phyloP scores from a whole-genome alignment of 129 eudicot genomes.

The Ambrosia trifida region DNA sequence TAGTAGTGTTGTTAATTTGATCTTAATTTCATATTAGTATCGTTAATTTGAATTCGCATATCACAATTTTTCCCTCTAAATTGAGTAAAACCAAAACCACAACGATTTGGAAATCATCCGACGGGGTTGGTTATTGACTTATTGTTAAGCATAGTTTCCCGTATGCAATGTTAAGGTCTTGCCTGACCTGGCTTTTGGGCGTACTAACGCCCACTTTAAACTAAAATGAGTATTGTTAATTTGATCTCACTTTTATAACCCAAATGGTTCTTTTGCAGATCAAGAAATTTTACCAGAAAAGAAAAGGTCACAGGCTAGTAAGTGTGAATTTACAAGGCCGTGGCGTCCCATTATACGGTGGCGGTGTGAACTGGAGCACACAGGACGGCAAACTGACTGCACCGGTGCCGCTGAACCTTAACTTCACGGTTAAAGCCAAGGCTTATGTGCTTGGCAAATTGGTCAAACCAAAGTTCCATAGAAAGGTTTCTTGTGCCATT shows the following conservation, averaged over 20 bases:
- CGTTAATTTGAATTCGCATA: not conserved
- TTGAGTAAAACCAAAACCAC: no score
- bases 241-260: not conserved
- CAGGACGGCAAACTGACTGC: slow-evolving; percentile 45
- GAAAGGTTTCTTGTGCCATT: slow-evolving; percentile 50
- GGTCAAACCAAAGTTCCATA: slow-evolving; percentile 84
- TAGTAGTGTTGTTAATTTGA: not conserved
- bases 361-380: slow-evolving; percentile 54
- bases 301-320: slow-evolving; percentile 70
- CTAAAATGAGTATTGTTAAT: no score
- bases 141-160: no score
- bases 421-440: slow-evolving; percentile 66
- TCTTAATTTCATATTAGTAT: not conserved
- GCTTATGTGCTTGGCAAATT: slow-evolving; percentile 82
- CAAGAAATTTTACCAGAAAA: slow-evolving; percentile 63
- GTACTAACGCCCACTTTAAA: no score
- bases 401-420: slow-evolving; percentile 65
- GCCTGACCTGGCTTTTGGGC: no score
- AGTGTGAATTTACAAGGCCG: slow-evolving; percentile 54
- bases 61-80: no score
- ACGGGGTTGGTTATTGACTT: no score
- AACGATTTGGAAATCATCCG: no score
- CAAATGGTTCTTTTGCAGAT: slow-evolving; percentile 45
- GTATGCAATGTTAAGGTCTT: no score
- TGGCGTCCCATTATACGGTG: slow-evolving; percentile 77